Base-by-base conservation (phyloP, 2,329 filamentous ascomycete species). In the Clonostachys sp. region DNA sequence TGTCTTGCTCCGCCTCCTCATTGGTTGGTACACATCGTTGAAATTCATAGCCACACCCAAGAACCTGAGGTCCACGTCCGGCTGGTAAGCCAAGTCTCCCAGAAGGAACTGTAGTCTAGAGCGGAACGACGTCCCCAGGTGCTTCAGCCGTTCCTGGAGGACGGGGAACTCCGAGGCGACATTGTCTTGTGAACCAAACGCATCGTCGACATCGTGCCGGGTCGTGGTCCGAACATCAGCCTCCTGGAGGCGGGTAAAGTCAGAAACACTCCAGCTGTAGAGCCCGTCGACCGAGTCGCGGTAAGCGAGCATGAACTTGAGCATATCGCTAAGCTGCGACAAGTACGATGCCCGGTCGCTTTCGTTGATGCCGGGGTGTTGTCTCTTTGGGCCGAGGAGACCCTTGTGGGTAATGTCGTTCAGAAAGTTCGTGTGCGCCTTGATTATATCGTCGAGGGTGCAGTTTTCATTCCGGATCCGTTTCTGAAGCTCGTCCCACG, bases 31-130 rank as follows among this genome's bases (percentile, higher is more conserved):
- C 24, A 95, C 88, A 63, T 97, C 92, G 67, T 99, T 99, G 68
- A 97, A 99, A 69, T 97, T 99, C 90, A 99, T 97, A 39, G 94
- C 89, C 42, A 97, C 91, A 38, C 90, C 94, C 55, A 99, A 71
- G 74, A 97, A 97, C 47, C 92, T 80, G 84, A 99, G 89, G 65
- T 99, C 94, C 45, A 91, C 85, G 64, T 99, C 94, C 1, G 91
- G 86, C 67, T 97, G 92, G 68, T 95, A 92, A 9, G 90, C 87
- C 53, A 99, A 67, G 64, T 99, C 95, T 13, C 94, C 91, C 5
- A 99, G 73, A 47, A 99, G 71, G 39, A 91, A 75, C 63, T 90
- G 90, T 44, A 97, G 78, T 30, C 87, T 81, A 2, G 80, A 77
- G 51, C 83, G 80, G 71, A 97, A 99, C 50, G 90, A 87, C 12